Percentiles rank a stretch among this genome's conserved stretches.
Evolutionary conservation across 257 asterid genomes (phyloP).

Genomic region (Ilex aquifolium): DNA sequence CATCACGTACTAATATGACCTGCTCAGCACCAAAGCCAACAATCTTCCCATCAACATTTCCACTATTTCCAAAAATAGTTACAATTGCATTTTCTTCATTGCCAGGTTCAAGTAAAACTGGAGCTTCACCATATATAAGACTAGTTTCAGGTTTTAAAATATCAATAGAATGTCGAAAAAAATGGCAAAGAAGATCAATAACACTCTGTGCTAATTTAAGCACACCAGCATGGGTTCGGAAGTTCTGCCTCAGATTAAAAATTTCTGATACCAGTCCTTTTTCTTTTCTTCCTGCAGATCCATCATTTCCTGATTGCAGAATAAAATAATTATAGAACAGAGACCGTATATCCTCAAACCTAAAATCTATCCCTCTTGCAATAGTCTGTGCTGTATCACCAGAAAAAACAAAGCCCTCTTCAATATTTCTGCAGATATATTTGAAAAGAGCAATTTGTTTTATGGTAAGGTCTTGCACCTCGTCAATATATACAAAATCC

Average conservation of each 20-base stretch:
- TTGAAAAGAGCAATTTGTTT: slow-evolving; percentile 52
- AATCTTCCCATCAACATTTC: slow-evolving; percentile 30
- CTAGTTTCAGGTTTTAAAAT: slow-evolving; percentile 50
- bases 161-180: slow-evolving; percentile 54
- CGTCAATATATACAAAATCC: slow-evolving; percentile 71
- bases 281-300: slow-evolving; percentile 20
- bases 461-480: slow-evolving; percentile 67
- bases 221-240: slow-evolving; percentile 65
- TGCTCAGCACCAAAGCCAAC: slow-evolving; percentile 70
- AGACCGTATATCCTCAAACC: slow-evolving; percentile 60
- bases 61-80: slow-evolving; percentile 45
- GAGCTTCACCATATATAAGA: slow-evolving; percentile 58
- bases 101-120: slow-evolving; percentile 46
- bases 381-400: slow-evolving; percentile 75
- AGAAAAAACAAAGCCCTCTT: slow-evolving; percentile 57
- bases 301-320: slow-evolving; percentile 21
- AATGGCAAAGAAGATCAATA: slow-evolving; percentile 41
- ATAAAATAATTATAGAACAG: slow-evolving; percentile 51
- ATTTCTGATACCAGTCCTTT: slow-evolving; percentile 41
- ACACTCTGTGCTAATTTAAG: slow-evolving; percentile 65
- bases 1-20: slow-evolving; percentile 60
- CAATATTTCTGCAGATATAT: slow-evolving; percentile 47
- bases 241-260: slow-evolving; percentile 49
- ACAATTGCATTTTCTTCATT: slow-evolving; percentile 44
- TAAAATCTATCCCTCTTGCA: slow-evolving; percentile 58